Evolutionary conservation across 805 yeast species (phyloP).

Genomic region (Starmerella cellae): DNA sequence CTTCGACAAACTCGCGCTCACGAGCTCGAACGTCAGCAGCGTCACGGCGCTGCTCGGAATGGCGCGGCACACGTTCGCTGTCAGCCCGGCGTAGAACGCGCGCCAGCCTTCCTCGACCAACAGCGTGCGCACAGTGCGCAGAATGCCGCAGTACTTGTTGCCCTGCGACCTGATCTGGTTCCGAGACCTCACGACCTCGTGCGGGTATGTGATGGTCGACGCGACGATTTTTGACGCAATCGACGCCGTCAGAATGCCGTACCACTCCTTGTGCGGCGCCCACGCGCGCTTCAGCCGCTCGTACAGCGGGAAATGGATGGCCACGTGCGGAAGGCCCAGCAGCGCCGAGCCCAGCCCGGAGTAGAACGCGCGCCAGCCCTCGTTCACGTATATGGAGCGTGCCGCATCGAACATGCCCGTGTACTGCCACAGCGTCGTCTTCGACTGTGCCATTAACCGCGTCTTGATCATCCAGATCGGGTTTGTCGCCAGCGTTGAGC

Average conservation of each 20-base stretch:
- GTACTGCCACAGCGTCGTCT: conserved; percentile 36
- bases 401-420: conserved; percentile 77
- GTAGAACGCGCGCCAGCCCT: conserved; percentile 72
- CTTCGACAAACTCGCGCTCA: conserved; percentile 6
- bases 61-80: conserved; percentile 74
- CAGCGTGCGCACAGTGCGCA: conserved; percentile 30
- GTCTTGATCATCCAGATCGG: conserved; percentile 96
- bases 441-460: conserved; percentile 57
- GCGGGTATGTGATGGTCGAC: conserved; percentile 81
- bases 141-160: conserved; percentile 26
- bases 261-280: conserved; percentile 27
- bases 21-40: conserved; percentile 67
- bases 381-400: conserved; percentile 57
- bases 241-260: conserved; percentile 48
- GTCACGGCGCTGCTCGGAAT: conserved; percentile 96
- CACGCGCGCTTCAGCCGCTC: conserved; percentile 55
- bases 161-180: conserved; percentile 44
- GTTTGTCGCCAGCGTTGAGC: conserved; percentile 71
- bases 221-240: conserved; percentile 79
- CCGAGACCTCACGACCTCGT: conserved; percentile 84
- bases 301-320: conserved; percentile 89
- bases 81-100: conserved; percentile 84
- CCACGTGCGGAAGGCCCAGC: conserved; percentile 84
- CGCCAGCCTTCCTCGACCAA: conserved; percentile 55
- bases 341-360: conserved; percentile 83